phyloP scores from a whole-genome alignment of 129 eudicot genomes.

The Artemisia argyi region DNA sequence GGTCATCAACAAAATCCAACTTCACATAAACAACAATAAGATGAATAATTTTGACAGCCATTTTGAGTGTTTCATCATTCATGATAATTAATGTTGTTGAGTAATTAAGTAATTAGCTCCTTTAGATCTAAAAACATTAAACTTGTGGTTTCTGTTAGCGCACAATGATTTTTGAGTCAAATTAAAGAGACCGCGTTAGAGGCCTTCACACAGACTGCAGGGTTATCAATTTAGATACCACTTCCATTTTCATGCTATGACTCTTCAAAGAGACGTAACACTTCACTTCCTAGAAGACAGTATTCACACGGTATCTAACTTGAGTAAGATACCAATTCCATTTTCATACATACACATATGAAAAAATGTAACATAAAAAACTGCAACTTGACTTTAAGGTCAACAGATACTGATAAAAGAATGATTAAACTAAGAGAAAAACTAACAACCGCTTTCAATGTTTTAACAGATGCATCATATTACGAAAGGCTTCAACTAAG shows the following conservation, averaged over 20 bases:
- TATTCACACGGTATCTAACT: not conserved
- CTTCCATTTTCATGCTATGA: too few species aligned
- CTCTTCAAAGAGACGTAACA: too few species aligned
- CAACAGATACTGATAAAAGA: too few species aligned
- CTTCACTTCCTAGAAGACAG: too few species aligned
- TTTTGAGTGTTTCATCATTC: not conserved
- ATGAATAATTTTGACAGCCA: conserved; percentile 6
- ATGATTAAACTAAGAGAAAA: too few species aligned
- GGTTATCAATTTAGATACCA: too few species aligned
- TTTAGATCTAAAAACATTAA: not conserved
- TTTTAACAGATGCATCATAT: too few species aligned
- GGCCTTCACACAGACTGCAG: not conserved
- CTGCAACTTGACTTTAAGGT: too few species aligned
- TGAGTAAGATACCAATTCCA: not conserved
- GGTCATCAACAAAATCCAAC: conserved; percentile 94
- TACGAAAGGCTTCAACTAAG: not conserved
- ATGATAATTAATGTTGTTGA: not conserved
- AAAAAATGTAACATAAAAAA: too few species aligned
- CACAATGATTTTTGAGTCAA: not conserved
- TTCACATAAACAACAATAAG: conserved; percentile 37
- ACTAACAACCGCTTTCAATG: too few species aligned
- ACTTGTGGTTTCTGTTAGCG: not conserved
- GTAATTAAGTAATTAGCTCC: not conserved
- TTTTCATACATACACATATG: too few species aligned
- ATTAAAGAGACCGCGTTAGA: not conserved